phyloP scores from a whole-genome alignment of 805 yeast genomes.

The Candida mattraensis region DNA sequence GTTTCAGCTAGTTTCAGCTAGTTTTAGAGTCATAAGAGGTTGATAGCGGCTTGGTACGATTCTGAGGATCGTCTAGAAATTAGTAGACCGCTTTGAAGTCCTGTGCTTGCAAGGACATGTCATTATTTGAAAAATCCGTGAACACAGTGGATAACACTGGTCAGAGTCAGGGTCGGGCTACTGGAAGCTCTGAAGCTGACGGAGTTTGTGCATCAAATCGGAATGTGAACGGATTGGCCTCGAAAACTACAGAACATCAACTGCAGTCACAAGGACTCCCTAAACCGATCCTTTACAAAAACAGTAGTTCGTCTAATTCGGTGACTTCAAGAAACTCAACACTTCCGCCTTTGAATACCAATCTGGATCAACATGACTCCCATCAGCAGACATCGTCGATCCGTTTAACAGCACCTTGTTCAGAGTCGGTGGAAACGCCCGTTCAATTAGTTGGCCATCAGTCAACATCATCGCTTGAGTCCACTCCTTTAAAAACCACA shows the following conservation, averaged over 20 bases:
- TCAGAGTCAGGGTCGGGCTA: background rate
- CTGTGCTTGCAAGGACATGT: no score
- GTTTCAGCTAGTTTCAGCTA: no score
- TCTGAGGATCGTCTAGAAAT: no score
- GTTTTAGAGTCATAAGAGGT: no score
- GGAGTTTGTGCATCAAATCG: no score
- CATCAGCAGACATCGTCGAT: background rate
- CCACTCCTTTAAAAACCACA: conserved; percentile 20
- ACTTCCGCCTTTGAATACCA: conserved; percentile 26
- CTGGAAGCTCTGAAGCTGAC: background rate
- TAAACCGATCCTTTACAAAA: conserved; percentile 23
- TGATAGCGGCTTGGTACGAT: no score
- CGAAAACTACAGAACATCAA: background rate
- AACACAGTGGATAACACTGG: conserved; percentile 14
- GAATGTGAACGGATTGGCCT: background rate
- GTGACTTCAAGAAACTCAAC: conserved; percentile 14
- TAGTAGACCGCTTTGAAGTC: no score
- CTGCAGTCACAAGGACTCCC: conserved; percentile 13
- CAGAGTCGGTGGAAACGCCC: background rate
- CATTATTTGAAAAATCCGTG: conserved; percentile 20
- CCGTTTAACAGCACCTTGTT: background rate
- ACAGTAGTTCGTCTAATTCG: conserved; percentile 14
- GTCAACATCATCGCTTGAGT: background rate
- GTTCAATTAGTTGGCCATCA: no score
- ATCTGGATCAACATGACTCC: conserved; percentile 7